Evolutionary conservation across 352 stramenopile species (phyloP), one percentile per base, ranked within the genome.

Genomic region (Globisporangium paroecandrum): DNA sequence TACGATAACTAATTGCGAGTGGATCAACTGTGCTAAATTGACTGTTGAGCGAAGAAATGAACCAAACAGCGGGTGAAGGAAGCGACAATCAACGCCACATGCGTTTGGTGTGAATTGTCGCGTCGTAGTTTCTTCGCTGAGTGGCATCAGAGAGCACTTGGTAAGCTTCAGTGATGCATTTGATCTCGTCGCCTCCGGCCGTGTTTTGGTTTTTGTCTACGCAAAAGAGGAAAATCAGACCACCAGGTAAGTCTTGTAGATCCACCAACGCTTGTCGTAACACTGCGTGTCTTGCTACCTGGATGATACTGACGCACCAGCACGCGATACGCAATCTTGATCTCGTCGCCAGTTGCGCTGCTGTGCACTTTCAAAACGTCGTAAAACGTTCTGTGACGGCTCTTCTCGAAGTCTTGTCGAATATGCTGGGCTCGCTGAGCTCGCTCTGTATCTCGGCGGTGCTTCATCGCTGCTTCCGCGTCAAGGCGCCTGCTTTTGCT

Each of bases 161-260:
- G n/a, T 62, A 47, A 27, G 55, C 55, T 36, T 61, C 27, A 22
- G 55, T 61, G 55, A 61, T 61, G 55, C 55, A 61, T 46, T 61
- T 61, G 55, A 61, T 61, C 55, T 61, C 55, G 4, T 61, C 55
- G 2, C 29, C 55, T 27, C 18, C 34, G 18, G 27, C 18, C n/a
- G 8, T 20, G 38, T 61, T 57, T 22, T 27, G 55, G 18, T 24
- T 61, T n/a, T 61, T 61, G 55, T 61, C 55, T 61, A 36, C 18
- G 7, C 55, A 10, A 3, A 61, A 27, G n/a, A 46, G 10, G 8
- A 10, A 20, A 13, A 18, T 4, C 3, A 18, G 5, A 46, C 0
- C 3, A 46, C 15, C 38, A 20, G 3, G 38, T 46, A 20, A 13
- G 38, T 46, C 15, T 46, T 7, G 38, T 15, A 46, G 38, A 46